Conservation (phyloP, 257 asterid genomes). For the Fraxinus quadrangulata region DNA sequence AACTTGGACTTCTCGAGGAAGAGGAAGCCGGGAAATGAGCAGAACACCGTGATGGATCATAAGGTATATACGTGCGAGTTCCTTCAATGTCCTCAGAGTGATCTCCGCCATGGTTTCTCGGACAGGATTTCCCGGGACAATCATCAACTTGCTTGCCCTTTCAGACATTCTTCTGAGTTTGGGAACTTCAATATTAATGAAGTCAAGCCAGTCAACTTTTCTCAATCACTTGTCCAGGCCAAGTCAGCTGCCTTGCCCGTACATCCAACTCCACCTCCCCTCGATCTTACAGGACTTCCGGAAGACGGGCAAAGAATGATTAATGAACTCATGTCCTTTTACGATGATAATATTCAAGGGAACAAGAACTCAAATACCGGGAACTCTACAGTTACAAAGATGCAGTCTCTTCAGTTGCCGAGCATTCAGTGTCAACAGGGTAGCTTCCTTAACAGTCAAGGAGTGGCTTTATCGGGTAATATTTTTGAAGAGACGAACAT, state of each 20-base stretch:
- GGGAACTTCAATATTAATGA: slow-evolving; percentile 41
- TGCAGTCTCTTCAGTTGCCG: slow-evolving; percentile 33
- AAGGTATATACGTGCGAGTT: slow-evolving; percentile 68
- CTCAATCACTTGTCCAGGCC: slow-evolving; percentile 49
- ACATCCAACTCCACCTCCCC: slow-evolving; percentile 32
- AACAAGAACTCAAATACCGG: slow-evolving; percentile 35
- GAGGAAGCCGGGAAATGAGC: slow-evolving; percentile 56
- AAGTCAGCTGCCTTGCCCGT: slow-evolving; percentile 32
- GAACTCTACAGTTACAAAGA: slow-evolving; percentile 28
- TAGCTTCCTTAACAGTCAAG: slow-evolving; percentile 42
- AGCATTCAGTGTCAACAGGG: slow-evolving; percentile 35
- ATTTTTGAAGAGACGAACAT: slow-evolving; percentile 38
- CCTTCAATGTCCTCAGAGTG: slow-evolving; percentile 65
- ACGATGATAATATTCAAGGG: slow-evolving; percentile 52
- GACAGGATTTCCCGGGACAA: slow-evolving; percentile 63
- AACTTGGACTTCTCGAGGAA: slow-evolving; percentile 63
- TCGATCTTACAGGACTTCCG: slow-evolving; percentile 62
- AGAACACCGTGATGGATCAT: slow-evolving; percentile 44
- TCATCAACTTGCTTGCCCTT: slow-evolving; percentile 70
- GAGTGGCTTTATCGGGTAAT: slow-evolving; percentile 38
- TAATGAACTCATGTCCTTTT: slow-evolving; percentile 62
- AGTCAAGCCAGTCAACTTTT: slow-evolving; percentile 42
- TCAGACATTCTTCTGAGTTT: slow-evolving; percentile 33
- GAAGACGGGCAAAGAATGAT: slow-evolving; percentile 80
- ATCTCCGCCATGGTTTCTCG: slow-evolving; percentile 55